Evolutionary conservation across 495 filamentous ascomycete species (phyloP).

Genomic region (Parathielavia appendiculata): DNA sequence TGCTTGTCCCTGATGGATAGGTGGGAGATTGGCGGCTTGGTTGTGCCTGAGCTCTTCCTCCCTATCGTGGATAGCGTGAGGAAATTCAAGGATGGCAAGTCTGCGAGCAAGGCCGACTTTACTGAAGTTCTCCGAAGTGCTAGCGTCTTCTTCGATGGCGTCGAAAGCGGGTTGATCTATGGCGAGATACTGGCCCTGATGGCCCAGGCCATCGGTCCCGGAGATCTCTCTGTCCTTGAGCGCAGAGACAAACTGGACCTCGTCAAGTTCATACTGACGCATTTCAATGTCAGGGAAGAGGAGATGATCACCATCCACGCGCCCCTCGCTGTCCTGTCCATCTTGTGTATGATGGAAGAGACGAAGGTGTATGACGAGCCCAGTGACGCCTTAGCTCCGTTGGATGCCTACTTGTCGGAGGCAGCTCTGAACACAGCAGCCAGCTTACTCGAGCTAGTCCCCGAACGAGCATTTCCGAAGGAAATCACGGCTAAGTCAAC

Average conservation of each 20-base stretch:
- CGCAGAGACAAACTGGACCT: conserved; percentile 59
- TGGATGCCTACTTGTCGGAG: conserved; percentile 20
- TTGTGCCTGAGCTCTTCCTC: conserved; percentile 83
- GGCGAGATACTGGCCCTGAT: conserved; percentile 64
- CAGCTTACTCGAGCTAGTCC: conserved; percentile 59
- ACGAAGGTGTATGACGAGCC: conserved; percentile 26
- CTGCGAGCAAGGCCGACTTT: conserved; percentile 59
- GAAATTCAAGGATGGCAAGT: conserved; percentile 53
- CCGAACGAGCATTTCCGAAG: conserved; percentile 62
- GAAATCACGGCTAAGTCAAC: conserved; percentile 24
- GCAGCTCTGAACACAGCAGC: conserved; percentile 50
- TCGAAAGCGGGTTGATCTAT: conserved; percentile 92
- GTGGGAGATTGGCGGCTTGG: conserved; percentile 89
- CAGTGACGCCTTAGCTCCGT: not conserved
- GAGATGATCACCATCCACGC: conserved; percentile 89
- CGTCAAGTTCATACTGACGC: conserved; percentile 72
- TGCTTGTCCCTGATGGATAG: conserved; percentile 94
- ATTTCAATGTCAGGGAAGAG: conserved; percentile 93
- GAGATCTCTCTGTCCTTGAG: conserved; percentile 36
- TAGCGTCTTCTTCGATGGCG: conserved; percentile 92
- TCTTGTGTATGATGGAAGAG: conserved; percentile 58
- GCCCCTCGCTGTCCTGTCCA: conserved; percentile 64
- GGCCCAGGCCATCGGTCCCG: conserved; percentile 50
- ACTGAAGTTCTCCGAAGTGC: conserved; percentile 88
- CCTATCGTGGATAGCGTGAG: conserved; percentile 76